These are phyloP conservation scores for Leptomonas pyrrhocoris DNA, from an alignment of 208 protist species.

Conservation along the genomic window DNA sequence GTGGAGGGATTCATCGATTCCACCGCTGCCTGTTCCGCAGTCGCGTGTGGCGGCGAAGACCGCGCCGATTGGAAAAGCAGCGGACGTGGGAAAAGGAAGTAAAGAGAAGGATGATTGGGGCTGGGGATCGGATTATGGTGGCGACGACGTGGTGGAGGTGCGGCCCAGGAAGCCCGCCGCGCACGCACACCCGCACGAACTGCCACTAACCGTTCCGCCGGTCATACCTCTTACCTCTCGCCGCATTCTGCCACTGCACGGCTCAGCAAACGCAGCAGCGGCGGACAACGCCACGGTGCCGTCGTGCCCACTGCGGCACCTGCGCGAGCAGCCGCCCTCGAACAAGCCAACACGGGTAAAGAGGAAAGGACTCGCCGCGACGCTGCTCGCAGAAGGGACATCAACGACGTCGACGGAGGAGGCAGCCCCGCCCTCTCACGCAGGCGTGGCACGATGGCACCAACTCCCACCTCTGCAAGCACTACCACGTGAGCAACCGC, in stretches of 20 bases:
- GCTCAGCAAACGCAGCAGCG: too few relatives aligned
- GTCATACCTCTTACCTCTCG: too few relatives aligned
- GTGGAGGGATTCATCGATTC: neutral
- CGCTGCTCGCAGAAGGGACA: slow-evolving; percentile 17
- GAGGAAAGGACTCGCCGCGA: slow-evolving; percentile 27
- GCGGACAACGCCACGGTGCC: too few relatives aligned
- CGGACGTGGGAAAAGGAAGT: neutral
- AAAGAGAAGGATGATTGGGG: slow-evolving; percentile 15
- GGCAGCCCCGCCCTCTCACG: neutral
- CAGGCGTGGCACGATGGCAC: neutral
- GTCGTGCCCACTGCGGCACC: too few relatives aligned
- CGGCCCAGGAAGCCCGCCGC: neutral
- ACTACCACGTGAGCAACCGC: neutral
- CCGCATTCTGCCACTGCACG: too few relatives aligned
- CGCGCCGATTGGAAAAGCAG: neutral
- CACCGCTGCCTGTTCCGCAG: neutral
- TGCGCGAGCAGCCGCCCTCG: too few relatives aligned
- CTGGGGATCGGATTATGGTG: slow-evolving; percentile 18
- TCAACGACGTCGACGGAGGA: neutral
- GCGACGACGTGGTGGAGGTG: neutral
- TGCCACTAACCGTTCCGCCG: too few relatives aligned
- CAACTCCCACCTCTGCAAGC: neutral
- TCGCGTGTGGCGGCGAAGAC: neutral
- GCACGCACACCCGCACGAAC: neutral
- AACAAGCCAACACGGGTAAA: neutral